Percentiles rank a stretch among this genome's conserved stretches.
Conservation (phyloP, 768 basidiomycete species). For the Clavulina sp. region DNA sequence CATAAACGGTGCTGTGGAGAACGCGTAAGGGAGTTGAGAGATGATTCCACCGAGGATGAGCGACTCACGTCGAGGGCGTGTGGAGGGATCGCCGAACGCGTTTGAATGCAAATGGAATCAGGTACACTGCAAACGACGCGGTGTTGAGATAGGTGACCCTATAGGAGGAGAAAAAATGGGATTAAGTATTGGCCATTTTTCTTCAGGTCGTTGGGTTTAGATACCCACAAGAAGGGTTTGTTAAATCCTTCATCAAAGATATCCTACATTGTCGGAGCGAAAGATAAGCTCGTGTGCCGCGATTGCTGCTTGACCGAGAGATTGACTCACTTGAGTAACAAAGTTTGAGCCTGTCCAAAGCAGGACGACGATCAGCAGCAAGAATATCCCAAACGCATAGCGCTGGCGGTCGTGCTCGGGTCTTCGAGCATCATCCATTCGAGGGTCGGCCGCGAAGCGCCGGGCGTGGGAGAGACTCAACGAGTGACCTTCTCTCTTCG, state of each 20-base stretch:
- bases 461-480: too few relatives aligned
- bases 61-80: too few relatives aligned
- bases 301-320: background rate
- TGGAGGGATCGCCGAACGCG: background rate
- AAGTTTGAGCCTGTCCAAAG: constrained; percentile 86
- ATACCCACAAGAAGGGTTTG: constrained; percentile 71
- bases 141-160: constrained; percentile 87
- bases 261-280: constrained; percentile 17
- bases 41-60: too few relatives aligned
- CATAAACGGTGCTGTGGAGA: too few relatives aligned
- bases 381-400: constrained; percentile 43
- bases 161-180: background rate
- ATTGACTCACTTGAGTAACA: constrained; percentile 47
- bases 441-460: too few relatives aligned
- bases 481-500: too few relatives aligned
- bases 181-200: background rate
- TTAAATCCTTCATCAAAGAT: constrained; percentile 52
- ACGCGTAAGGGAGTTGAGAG: too few relatives aligned
- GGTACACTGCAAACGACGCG: constrained; percentile 70
- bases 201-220: constrained; percentile 4
- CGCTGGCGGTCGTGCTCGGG: too few relatives aligned
- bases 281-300: background rate
- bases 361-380: constrained; percentile 59
- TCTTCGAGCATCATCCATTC: too few relatives aligned
- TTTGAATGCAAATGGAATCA: constrained; percentile 37